Evolutionary conservation across 257 asterid species (phyloP).

Genomic region (Coffea canephora): DNA sequence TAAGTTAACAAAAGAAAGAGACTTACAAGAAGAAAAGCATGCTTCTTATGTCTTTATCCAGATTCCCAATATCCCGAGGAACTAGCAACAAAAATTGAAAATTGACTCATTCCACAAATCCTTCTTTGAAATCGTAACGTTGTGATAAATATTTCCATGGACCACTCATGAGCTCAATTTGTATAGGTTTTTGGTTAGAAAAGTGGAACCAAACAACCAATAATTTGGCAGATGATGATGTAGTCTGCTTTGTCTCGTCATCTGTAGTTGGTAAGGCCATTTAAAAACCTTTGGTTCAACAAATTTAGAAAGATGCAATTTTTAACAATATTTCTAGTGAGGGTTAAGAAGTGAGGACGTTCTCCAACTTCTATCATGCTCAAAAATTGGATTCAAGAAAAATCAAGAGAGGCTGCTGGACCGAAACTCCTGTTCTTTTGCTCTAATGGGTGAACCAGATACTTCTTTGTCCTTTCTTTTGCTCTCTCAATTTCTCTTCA

Average conservation of each 20-base stretch:
- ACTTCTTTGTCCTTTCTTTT: background rate
- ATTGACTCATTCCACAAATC: slow-evolving; percentile 1
- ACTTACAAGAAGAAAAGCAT: no score
- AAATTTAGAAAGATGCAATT: background rate
- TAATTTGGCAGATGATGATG: background rate
- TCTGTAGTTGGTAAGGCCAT: background rate
- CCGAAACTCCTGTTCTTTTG: background rate
- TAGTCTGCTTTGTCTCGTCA: background rate
- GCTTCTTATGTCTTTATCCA: background rate
- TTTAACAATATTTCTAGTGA: background rate
- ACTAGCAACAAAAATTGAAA: no score
- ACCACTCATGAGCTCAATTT: background rate
- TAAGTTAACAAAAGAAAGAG: background rate
- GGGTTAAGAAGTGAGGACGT: background rate
- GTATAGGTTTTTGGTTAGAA: background rate
- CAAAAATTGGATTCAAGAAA: background rate
- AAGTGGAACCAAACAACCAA: slow-evolving; percentile 2
- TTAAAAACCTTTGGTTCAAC: background rate
- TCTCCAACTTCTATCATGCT: background rate
- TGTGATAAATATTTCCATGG: background rate
- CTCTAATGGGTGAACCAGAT: background rate
- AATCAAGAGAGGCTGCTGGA: background rate
- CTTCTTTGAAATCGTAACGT: background rate
- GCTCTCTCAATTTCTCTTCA: background rate
- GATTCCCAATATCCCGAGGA: background rate